These are phyloP conservation scores for Schwanniomyces polymorphus DNA, from an alignment of 805 yeast species.

Conservation along the genomic window DNA sequence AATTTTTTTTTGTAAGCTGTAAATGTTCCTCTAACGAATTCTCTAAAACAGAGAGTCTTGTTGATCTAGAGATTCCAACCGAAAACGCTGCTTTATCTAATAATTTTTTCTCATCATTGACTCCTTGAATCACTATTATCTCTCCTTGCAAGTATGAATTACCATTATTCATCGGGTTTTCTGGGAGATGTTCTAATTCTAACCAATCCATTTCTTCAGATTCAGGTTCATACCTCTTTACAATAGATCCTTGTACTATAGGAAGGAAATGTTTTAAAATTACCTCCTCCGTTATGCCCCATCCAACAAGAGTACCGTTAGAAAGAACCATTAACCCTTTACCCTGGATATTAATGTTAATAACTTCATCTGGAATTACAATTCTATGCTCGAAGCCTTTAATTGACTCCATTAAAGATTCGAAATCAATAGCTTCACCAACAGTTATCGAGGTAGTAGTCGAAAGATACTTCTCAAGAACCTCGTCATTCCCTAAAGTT, in stretches of 20 bases:
- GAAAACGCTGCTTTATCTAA: conserved; percentile 87
- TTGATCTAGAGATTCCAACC: conserved; percentile 82
- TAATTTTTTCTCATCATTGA: conserved; percentile 44
- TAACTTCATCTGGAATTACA: conserved; percentile 68
- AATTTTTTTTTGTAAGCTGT: conserved; percentile 58
- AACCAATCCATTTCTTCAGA: conserved; percentile 87
- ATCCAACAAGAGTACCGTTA: conserved; percentile 79
- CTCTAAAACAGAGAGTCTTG: conserved; percentile 81
- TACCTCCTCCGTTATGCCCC: conserved; percentile 70
- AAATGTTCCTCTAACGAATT: conserved; percentile 68
- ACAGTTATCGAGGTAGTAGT: conserved; percentile 72
- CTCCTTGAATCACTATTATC: conserved; percentile 62
- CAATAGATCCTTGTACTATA: conserved; percentile 46
- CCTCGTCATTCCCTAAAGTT: conserved; percentile 16
- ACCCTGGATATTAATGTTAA: conserved; percentile 44
- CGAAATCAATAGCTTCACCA: conserved; percentile 69
- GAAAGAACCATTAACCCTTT: conserved; percentile 66
- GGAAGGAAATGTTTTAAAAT: conserved; percentile 52
- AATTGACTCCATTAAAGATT: conserved; percentile 29
- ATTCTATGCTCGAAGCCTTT: conserved; percentile 5
- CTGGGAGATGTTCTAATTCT: conserved; percentile 35
- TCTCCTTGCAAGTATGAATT: conserved; percentile 60
- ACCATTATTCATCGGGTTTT: conserved; percentile 21
- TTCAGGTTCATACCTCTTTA: conserved; percentile 49
- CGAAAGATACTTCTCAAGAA: conserved; percentile 23